Base-by-base conservation (phyloP, 2,329 filamentous ascomycete species). In the Mollisia scopiformis region DNA sequence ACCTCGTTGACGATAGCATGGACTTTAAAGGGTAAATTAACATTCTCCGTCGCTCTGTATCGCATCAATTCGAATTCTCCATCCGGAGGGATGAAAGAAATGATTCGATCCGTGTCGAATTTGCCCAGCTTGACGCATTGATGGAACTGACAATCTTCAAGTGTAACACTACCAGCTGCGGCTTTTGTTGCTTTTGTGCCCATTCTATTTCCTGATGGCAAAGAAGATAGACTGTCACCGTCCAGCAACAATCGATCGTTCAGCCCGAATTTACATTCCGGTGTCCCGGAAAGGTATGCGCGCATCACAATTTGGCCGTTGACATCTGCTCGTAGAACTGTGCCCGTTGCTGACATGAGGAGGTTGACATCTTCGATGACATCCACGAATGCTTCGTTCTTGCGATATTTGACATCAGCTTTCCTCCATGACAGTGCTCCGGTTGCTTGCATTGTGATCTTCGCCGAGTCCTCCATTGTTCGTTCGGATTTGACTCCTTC, bases 341-440 rank as follows among this genome's bases (percentile, higher is more conserved):
- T 94, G 30, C 95, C 95, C 0, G 93, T 95, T 6, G 95, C 95
- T n/a, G 94, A 98, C 91, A 99, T 97, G 73, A 99, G 88, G 61
- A 99, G 85, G 77, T 99, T 99, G 72, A 99, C 94, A 73, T 99
- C 95, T 78, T 99, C 95, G 72, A 99, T 99, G 19, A 99, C 95
- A 77, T 99, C 95, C 69, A 99, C 95, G 73, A 99, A 99, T 31
- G 95, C 95, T 77, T 99, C 95, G 79, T 99, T 99, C 80, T 99
- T 99, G 76, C 95, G 91, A 80, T 99, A 99, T 75, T 97, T 97
- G 78, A 99, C 95, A 76, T 98, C 94, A 62, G 94, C 91, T 73
- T 96, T 91, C 70, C 96, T 88, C 95, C 96, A 99, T 50, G 95
- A 98, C 43, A 97, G 84, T 5, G 95, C 95, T 41, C 96, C 95